A percentile compares a stretch with the other conserved stretches of the same genome.
Conservation (phyloP, 495 filamentous ascomycete species). For the Penicillium verhagenii region DNA sequence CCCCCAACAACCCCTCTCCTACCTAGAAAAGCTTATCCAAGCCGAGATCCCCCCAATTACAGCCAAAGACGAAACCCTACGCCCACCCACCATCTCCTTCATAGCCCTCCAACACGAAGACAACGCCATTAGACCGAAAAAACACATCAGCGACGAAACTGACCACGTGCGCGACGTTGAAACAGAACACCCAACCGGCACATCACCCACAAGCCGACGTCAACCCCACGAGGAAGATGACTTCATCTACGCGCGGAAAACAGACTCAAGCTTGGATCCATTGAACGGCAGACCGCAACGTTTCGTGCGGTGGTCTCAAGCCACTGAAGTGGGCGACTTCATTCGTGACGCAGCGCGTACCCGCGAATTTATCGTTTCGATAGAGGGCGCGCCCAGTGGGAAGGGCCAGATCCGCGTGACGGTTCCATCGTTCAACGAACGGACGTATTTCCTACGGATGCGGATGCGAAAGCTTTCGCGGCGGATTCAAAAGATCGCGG, state of each 20-base stretch:
- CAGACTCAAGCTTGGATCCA: slow-evolving; percentile 19
- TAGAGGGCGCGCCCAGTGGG: slow-evolving; percentile 63
- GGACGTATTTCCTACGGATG: slow-evolving; percentile 81
- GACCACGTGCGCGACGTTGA: slow-evolving; percentile 17
- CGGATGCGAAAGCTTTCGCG: slow-evolving; percentile 67
- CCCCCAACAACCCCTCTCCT: slow-evolving; percentile 89
- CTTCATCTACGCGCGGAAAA: slow-evolving; percentile 36
- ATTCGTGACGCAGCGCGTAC: slow-evolving; percentile 85
- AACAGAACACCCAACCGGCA: slow-evolving; percentile 6
- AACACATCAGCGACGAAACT: slow-evolving; percentile 45
- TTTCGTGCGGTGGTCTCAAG: slow-evolving; percentile 88
- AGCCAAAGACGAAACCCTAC: slow-evolving; percentile 55
- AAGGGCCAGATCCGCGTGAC: slow-evolving; percentile 69
- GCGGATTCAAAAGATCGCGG: slow-evolving; percentile 63
- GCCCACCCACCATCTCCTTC: slow-evolving; percentile 75
- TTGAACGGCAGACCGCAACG: slow-evolving; percentile 23
- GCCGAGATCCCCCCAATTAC: slow-evolving; percentile 77
- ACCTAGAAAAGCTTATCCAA: slow-evolving; percentile 88
- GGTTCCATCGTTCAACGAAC: slow-evolving; percentile 84
- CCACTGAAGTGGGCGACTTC: slow-evolving; percentile 92
- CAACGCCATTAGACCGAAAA: slow-evolving; percentile 51
- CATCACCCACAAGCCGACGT: slow-evolving; percentile 8
- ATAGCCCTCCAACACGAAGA: slow-evolving; percentile 71
- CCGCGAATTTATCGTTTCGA: slow-evolving; percentile 79
- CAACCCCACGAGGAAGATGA: slow-evolving; percentile 30